Conservation (phyloP, 805 yeast genomes). For the Metschnikowia vanudenii region DNA sequence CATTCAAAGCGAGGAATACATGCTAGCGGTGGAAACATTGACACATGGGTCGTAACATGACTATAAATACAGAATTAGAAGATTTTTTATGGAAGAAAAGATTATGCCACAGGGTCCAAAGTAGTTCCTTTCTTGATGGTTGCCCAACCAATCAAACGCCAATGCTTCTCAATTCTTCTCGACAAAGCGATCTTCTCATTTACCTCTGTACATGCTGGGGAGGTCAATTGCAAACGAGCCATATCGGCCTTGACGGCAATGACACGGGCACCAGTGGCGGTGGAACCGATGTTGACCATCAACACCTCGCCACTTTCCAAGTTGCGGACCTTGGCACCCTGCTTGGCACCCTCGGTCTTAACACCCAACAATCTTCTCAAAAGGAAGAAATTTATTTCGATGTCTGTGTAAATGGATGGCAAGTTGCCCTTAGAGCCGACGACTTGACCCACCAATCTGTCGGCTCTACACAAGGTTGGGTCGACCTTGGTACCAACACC, state of each 20-base stretch:
- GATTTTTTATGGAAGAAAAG: conserved; percentile 1
- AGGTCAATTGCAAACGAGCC: conserved; percentile 95
- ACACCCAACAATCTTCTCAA: conserved; percentile 97
- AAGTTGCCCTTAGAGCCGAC: conserved; percentile 96
- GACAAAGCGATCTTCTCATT: conserved; percentile 98
- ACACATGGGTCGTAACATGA: conserved; percentile 13
- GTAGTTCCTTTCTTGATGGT: conserved; percentile 93
- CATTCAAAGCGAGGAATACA: conserved; percentile 30
- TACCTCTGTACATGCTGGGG: conserved; percentile 98
- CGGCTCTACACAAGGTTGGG: conserved; percentile 98
- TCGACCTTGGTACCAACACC: conserved; percentile 99
- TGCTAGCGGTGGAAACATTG: conserved; percentile 17
- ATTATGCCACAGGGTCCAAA: conserved; percentile 66
- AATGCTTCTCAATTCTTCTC: conserved; percentile 98
- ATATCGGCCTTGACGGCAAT: conserved; percentile 97
- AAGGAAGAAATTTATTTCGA: conserved; percentile 95
- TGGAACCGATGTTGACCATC: conserved; percentile 99
- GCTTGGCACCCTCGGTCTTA: conserved; percentile 95
- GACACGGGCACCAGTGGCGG: conserved; percentile 99
- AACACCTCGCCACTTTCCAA: conserved; percentile 91
- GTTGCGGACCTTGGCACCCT: conserved; percentile 90
- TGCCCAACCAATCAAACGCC: conserved; percentile 99
- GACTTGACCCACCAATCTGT: conserved; percentile 98
- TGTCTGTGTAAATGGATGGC: conserved; percentile 95
- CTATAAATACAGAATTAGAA: conserved; percentile 15